Conservation (phyloP, 179 eudicot genomes). For the Beta macrorhiza region DNA sequence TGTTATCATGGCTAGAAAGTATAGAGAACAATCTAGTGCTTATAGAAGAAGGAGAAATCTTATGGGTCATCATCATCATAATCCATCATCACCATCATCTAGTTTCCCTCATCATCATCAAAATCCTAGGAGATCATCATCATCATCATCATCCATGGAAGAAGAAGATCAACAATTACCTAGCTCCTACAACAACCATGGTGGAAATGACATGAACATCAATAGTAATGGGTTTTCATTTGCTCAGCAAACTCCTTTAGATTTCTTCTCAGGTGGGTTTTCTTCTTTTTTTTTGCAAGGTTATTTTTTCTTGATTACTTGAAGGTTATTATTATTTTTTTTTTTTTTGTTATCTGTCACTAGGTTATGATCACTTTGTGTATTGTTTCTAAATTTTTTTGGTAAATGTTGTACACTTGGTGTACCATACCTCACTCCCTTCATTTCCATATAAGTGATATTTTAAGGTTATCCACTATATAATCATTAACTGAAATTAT, state of each 20-base stretch:
- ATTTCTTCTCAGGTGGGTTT: conserved; percentile 35
- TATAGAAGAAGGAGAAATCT: conserved; percentile 46
- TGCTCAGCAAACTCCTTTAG: conserved; percentile 35
- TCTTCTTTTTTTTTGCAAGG: not conserved
- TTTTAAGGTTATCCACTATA: no score
- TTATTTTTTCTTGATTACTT: not conserved
- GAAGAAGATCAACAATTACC: conserved; percentile 25
- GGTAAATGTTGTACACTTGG: no score
- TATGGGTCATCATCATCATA: conserved; percentile 10
- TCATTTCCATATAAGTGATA: no score
- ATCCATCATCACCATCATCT: conserved; percentile 5
- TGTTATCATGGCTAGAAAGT: conserved; percentile 72
- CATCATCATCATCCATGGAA: conserved; percentile 37
- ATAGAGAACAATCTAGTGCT: conserved; percentile 63
- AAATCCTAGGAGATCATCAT: conserved; percentile 21
- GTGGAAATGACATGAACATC: not conserved
- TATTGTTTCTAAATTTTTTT: not conserved
- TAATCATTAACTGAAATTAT: no score
- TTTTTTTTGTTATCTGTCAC: not conserved
- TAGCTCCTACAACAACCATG: not conserved
- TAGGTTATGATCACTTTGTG: not conserved
- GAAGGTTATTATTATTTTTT: not conserved
- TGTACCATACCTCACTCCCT: no score
- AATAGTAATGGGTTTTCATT: conserved; percentile 24
- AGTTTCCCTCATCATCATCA: conserved; percentile 8